phyloP scores from a whole-genome alignment of 1,284 basidiomycete species.

The Papiliotrema laurentii region DNA sequence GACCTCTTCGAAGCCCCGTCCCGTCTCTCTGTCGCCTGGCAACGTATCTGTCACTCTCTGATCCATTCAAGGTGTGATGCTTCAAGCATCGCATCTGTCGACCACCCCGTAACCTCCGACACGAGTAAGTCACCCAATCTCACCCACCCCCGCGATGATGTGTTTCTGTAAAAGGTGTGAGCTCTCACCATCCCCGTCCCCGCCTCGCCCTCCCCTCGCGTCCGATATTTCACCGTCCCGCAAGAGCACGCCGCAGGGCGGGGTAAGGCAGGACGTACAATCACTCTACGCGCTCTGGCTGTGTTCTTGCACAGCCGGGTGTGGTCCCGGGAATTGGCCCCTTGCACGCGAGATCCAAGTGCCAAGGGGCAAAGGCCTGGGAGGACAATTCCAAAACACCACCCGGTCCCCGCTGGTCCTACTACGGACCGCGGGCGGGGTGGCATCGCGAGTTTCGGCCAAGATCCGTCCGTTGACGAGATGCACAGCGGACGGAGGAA shows the following conservation, averaged over 20 bases:
- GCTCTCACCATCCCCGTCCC: slow-evolving; percentile 3
- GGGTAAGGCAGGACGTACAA: slow-evolving; percentile 32
- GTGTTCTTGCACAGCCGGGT: neutral
- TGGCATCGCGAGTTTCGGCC: slow-evolving; percentile 24
- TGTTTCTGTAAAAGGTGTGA: slow-evolving; percentile 38
- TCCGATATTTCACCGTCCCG: slow-evolving; percentile 15
- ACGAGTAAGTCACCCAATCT: neutral
- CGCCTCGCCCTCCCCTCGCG: slow-evolving; percentile 7
- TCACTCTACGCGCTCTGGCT: neutral
- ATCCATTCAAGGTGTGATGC: neutral
- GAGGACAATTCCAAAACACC: slow-evolving; percentile 10
- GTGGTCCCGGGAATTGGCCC: slow-evolving; percentile 19
- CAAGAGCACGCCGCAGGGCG: slow-evolving; percentile 9
- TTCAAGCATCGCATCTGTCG: neutral
- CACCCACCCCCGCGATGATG: slow-evolving; percentile 24
- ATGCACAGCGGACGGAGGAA: slow-evolving; percentile 13
- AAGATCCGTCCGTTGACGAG: slow-evolving; percentile 9
- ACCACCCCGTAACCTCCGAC: neutral
- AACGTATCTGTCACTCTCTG: too few species aligned
- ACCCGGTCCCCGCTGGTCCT: neutral
- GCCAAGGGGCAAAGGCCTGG: slow-evolving; percentile 22
- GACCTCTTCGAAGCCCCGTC: too few species aligned
- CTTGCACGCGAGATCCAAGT: slow-evolving; percentile 9
- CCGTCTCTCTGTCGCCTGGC: too few species aligned
- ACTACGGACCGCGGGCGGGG: too few species aligned